A percentile compares a stretch with the other conserved stretches of the same genome.
These are phyloP conservation scores for Aspergillus transmontanensis DNA, from an alignment of 2,329 filamentous ascomycete genomes.

Conservation along the genomic window DNA sequence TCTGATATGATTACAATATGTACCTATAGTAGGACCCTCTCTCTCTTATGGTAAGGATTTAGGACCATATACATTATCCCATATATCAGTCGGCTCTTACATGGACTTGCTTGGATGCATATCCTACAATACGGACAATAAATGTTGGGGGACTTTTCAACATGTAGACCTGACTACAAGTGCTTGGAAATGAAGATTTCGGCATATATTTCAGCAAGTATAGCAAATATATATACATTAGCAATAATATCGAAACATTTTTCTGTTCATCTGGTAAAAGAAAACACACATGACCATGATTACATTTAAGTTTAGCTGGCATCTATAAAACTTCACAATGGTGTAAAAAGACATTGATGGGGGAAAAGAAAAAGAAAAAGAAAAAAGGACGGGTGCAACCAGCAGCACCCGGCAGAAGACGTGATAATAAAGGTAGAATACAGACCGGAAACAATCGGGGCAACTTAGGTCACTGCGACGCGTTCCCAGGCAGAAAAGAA, in stretches of 20 bases:
- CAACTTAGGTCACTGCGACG: background rate
- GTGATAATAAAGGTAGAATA: slow-evolving; percentile 23
- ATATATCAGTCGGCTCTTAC: background rate
- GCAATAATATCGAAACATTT: background rate
- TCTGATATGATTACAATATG: background rate
- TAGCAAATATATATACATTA: slow-evolving; percentile 5
- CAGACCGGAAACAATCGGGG: slow-evolving; percentile 16
- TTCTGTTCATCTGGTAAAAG: slow-evolving; percentile 5
- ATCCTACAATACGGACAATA: background rate
- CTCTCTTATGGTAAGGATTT: background rate
- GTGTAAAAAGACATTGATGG: slow-evolving; percentile 12
- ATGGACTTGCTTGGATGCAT: background rate
- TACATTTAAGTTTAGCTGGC: slow-evolving; percentile 21
- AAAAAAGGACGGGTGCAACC: slow-evolving; percentile 13
- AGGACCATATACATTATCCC: background rate
- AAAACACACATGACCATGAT: slow-evolving; percentile 18
- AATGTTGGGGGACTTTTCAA: background rate
- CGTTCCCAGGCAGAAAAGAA: slow-evolving; percentile 17
- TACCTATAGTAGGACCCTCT: background rate
- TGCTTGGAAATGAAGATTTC: background rate
- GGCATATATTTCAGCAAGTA: background rate
- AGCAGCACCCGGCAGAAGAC: slow-evolving; percentile 17
- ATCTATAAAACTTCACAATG: slow-evolving; percentile 22
- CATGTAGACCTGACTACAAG: background rate
- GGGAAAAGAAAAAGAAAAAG: slow-evolving; percentile 3